Evolutionary conservation across 2,329 filamentous ascomycete genomes (phyloP).

Genomic region (Sarocladiaceae sp.): DNA sequence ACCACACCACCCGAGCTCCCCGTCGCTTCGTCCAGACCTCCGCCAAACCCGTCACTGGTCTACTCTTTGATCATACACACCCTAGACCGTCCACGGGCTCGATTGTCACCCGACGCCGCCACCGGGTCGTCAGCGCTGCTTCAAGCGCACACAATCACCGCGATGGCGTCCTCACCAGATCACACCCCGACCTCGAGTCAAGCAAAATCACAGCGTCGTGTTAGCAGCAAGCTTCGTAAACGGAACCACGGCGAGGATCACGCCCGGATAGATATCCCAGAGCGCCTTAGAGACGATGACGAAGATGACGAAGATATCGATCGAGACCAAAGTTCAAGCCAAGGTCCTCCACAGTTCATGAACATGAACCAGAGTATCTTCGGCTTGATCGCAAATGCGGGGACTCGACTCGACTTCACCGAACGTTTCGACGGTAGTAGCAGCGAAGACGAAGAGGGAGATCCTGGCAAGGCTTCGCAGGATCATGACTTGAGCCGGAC

Average conservation of each 20-base stretch:
- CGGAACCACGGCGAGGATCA: conserved; percentile 26
- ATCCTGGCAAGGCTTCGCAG: conserved; percentile 29
- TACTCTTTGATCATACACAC: background rate
- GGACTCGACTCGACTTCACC: conserved; percentile 75
- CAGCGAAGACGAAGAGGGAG: conserved; percentile 68
- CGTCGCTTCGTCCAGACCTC: too few species aligned
- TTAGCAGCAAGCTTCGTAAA: conserved; percentile 39
- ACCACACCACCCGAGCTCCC: too few species aligned
- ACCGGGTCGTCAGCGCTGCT: conserved; percentile 17
- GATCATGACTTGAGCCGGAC: conserved; percentile 36
- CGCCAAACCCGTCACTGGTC: too few species aligned
- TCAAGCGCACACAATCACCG: conserved; percentile 15
- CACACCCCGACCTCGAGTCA: conserved; percentile 10
- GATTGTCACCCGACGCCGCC: background rate
- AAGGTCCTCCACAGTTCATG: conserved; percentile 45
- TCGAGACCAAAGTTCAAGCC: conserved; percentile 27
- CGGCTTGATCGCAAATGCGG: conserved; percentile 82
- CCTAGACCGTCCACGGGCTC: background rate
- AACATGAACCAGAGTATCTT: conserved; percentile 95
- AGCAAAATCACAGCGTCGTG: conserved; percentile 26
- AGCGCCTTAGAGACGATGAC: conserved; percentile 44
- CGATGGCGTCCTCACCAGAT: background rate
- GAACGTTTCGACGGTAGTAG: conserved; percentile 72
- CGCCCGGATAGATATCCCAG: conserved; percentile 39
- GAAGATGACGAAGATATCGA: conserved; percentile 45